phyloP scores from a whole-genome alignment of 805 yeast genomes.

The Metschnikowia matae region DNA sequence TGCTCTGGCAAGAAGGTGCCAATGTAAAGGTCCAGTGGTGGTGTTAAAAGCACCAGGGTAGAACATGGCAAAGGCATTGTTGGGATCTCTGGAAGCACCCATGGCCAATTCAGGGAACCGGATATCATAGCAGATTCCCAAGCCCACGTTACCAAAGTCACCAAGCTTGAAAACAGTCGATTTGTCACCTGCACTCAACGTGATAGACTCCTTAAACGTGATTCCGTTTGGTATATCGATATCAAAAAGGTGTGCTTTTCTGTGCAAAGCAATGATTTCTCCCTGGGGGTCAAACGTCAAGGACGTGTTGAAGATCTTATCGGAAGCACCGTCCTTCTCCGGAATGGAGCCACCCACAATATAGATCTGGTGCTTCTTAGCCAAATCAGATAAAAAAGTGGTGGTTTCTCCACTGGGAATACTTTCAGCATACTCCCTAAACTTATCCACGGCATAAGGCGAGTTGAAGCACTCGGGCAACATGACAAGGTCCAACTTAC shows the following conservation, averaged over 20 bases:
- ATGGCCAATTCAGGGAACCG: conserved; percentile 76
- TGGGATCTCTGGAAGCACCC: conserved; percentile 56
- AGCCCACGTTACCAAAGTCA: conserved; percentile 53
- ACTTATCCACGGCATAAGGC: conserved; percentile 85
- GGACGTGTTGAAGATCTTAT: conserved; percentile 63
- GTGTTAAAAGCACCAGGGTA: conserved; percentile 86
- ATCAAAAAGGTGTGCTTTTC: conserved; percentile 89
- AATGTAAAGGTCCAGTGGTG: conserved; percentile 78
- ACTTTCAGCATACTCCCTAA: conserved; percentile 82
- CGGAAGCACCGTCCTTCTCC: conserved; percentile 46
- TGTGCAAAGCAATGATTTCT: conserved; percentile 75
- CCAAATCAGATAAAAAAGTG: conserved; percentile 55
- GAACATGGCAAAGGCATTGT: conserved; percentile 68
- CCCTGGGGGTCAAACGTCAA: conserved; percentile 71
- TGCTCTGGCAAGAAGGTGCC: conserved; percentile 71
- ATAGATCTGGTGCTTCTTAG: conserved; percentile 57
- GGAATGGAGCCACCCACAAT: conserved; percentile 93
- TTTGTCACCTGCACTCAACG: conserved; percentile 73
- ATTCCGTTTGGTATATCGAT: conserved; percentile 90
- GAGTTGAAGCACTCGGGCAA: conserved; percentile 96
- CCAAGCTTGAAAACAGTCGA: conserved; percentile 72
- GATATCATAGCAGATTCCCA: conserved; percentile 82
- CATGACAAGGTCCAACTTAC: conserved; percentile 62
- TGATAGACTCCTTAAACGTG: conserved; percentile 75
- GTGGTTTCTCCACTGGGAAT: conserved; percentile 76